Evolutionary conservation across 2,329 filamentous ascomycete genomes (phyloP).

Genomic region (Ascochyta pisi): DNA sequence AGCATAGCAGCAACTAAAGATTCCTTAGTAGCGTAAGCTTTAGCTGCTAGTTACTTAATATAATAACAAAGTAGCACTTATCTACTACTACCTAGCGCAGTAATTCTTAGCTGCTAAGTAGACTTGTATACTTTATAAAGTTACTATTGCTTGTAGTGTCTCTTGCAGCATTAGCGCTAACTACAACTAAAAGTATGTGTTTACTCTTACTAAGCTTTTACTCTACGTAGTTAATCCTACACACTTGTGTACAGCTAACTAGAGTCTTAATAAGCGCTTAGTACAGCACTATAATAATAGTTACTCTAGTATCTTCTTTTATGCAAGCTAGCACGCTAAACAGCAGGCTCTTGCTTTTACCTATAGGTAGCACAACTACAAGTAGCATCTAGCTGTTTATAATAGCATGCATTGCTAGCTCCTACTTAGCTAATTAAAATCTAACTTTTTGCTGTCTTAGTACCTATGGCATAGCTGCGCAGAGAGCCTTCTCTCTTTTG

Average conservation of each 20-base stretch:
- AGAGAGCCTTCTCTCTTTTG: not conserved
- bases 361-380: constrained; percentile 25
- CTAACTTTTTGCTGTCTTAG: constrained; percentile 12
- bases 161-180: not conserved
- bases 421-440: constrained; percentile 19
- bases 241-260: constrained; percentile 6
- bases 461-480: constrained; percentile 5
- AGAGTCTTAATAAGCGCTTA: constrained; percentile 21
- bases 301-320: constrained; percentile 10
- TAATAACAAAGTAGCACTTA: constrained; percentile 29
- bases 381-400: constrained; percentile 24
- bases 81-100: constrained; percentile 24
- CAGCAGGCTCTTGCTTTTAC: constrained; percentile 33
- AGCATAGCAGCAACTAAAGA: constrained; percentile 18
- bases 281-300: constrained; percentile 28
- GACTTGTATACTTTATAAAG: not conserved
- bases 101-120: constrained; percentile 15
- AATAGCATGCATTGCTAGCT: constrained; percentile 21
- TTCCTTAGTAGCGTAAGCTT: constrained; percentile 20
- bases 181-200: not conserved
- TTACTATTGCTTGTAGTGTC: no score
- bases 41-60: constrained; percentile 16
- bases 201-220: not conserved
- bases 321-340: constrained; percentile 22
- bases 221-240: not conserved